Evolutionary conservation across 2,329 filamentous ascomycete genomes (phyloP), one percentile per base, ranked within the genome.

Genomic region (Clarireedia paspali): DNA sequence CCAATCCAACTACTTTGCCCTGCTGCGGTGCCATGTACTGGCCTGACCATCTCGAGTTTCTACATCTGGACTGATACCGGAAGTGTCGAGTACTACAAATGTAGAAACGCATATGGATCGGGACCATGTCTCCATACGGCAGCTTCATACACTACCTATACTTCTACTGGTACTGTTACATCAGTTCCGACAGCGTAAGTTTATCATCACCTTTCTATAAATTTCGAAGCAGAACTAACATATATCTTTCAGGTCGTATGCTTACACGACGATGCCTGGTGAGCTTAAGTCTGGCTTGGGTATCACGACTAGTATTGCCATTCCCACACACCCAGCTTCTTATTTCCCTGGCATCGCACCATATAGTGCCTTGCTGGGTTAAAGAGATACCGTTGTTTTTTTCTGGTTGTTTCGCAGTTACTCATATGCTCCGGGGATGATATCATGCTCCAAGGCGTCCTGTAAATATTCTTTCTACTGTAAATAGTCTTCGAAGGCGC

Each of bases 1-100:
- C 79, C 80, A 0, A 71, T 84, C 61, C 76, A 78, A 59, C 67
- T 81, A 27, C 64, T 74, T 20, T 83, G 80, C 60, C 74, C 79
- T 0, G 71, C 76, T 48, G 70, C 64, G 2, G 74, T 73, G 2
- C 80, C 80, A 14, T 83, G 80, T 70, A 75, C 72, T 5, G 74
- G 75, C 42, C 74, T 83, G 58, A 72, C 68, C 17, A 74, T 83
- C 57, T 67, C 69, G 5, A 73, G 79, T 62, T 76, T 82, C 61
- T 69, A 72, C 45, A 78, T 83, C 66, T 79, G 76, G 77, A 79
- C 77, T 2, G 76, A 79, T 52, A 58, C 67, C 0, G 76, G 76
- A 20, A 66, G 52, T 53, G 64, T 63, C 47, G 71, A 74, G 54
- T 66, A 66, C 17, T 76, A 80, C 63, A 65, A 67, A 34, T 82